Evolutionary conservation across 2,329 filamentous ascomycete species (phyloP).

Genomic region (Fusarium coicis): DNA sequence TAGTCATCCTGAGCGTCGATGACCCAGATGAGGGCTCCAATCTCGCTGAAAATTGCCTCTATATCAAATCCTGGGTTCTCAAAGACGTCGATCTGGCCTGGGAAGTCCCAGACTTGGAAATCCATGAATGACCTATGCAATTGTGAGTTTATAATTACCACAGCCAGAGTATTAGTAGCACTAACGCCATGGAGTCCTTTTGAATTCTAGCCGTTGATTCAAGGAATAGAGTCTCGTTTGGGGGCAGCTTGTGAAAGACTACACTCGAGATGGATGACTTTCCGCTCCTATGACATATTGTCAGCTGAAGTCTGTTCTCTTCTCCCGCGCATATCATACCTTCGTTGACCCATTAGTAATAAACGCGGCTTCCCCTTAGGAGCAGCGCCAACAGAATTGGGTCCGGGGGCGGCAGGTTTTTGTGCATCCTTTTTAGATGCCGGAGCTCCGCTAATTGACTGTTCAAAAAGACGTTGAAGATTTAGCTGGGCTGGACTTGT

Average conservation of each 20-base stretch:
- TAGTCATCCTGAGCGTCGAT: slow-evolving; percentile 99
- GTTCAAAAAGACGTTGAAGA: slow-evolving; percentile 70
- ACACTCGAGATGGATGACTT: slow-evolving; percentile 99
- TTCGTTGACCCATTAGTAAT: slow-evolving; percentile 93
- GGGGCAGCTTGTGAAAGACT: slow-evolving; percentile 98
- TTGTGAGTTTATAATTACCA: not conserved
- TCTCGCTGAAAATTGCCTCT: slow-evolving; percentile 92
- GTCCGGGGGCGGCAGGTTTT: slow-evolving; percentile 56
- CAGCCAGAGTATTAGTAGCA: slow-evolving; percentile 24
- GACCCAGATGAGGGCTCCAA: slow-evolving; percentile 96
- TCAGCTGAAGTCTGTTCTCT: slow-evolving; percentile 4
- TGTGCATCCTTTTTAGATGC: slow-evolving; percentile 61
- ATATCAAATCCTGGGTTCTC: slow-evolving; percentile 90
- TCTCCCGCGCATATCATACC: slow-evolving; percentile 63
- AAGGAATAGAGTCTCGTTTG: slow-evolving; percentile 93
- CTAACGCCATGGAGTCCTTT: slow-evolving; percentile 94
- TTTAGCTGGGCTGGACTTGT: slow-evolving; percentile 70
- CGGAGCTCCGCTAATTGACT: slow-evolving; percentile 66
- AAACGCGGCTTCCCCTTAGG: slow-evolving; percentile 82
- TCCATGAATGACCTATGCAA: slow-evolving; percentile 91
- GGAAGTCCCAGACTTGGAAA: slow-evolving; percentile 98
- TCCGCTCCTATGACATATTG: slow-evolving; percentile 75
- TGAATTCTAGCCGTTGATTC: slow-evolving; percentile 95
- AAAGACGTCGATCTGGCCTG: slow-evolving; percentile 90
- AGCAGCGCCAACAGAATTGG: slow-evolving; percentile 53